Evolutionary conservation across 2,329 filamentous ascomycete genomes (phyloP).

Genomic region (Coniochaeta prunicola): DNA sequence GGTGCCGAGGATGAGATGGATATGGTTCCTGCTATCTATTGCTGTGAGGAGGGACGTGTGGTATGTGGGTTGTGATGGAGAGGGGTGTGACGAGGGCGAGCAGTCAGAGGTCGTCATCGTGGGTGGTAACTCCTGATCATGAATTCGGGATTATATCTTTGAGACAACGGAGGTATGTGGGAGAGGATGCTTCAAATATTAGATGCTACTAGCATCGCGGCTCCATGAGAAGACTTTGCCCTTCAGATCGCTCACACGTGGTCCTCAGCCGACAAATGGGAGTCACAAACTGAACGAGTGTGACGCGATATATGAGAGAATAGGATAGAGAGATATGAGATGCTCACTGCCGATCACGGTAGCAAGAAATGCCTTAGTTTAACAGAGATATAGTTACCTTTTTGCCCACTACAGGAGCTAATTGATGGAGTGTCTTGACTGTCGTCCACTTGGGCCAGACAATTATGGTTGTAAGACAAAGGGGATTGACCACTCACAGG

Average conservation of each 20-base stretch:
- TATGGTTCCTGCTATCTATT: conserved; percentile 59
- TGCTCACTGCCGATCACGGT: background rate
- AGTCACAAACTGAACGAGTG: background rate
- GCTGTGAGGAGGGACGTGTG: conserved; percentile 60
- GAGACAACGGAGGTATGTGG: background rate
- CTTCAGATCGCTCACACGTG: no score
- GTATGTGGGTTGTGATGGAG: conserved; percentile 13
- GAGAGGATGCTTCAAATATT: background rate
- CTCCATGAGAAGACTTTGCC: background rate
- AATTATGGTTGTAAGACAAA: background rate
- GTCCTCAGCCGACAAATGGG: background rate
- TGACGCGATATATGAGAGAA: background rate
- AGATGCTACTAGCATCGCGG: conserved; percentile 4
- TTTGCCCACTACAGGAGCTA: background rate
- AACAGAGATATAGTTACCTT: background rate
- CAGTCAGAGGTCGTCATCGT: background rate
- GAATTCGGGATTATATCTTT: background rate
- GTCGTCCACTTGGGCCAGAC: background rate
- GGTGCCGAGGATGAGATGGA: conserved; percentile 81
- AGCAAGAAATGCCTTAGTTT: background rate
- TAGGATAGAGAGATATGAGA: background rate
- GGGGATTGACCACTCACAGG: conserved; percentile 2
- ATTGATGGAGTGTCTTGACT: background rate
- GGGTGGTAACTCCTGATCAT: background rate
- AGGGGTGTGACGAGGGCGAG: background rate